Conservation (phyloP, 495 filamentous ascomycete species). For the Daldinia caldariorum region DNA sequence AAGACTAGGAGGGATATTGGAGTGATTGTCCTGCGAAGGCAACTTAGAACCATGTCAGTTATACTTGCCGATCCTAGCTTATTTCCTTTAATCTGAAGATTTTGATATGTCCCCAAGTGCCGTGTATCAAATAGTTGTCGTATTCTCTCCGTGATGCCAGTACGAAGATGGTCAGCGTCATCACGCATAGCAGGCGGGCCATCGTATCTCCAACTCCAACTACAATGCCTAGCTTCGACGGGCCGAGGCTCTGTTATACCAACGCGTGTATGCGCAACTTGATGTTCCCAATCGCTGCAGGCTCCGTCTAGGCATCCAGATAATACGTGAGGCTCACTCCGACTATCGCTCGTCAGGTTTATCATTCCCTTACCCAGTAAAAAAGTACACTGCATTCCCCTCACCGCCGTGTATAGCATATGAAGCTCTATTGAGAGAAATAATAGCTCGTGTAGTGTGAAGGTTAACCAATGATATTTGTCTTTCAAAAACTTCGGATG, state of each 20-base stretch:
- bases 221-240: slow-evolving; percentile 16
- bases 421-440: too few species aligned
- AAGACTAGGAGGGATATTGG: slow-evolving; percentile 24
- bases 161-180: background rate
- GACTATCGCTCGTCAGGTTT: background rate
- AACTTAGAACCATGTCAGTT: slow-evolving; percentile 32
- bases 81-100: slow-evolving; percentile 38
- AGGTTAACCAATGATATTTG: too few species aligned
- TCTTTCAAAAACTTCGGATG: too few species aligned
- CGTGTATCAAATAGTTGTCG: slow-evolving; percentile 9
- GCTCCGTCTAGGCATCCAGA: slow-evolving; percentile 3
- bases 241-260: slow-evolving; percentile 26
- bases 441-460: too few species aligned
- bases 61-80: slow-evolving; percentile 36
- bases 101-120: slow-evolving; percentile 11
- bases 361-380: too few species aligned
- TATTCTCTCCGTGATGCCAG: background rate
- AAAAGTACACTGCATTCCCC: too few species aligned
- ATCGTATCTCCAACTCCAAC: slow-evolving; percentile 5
- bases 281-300: slow-evolving; percentile 5
- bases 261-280: background rate
- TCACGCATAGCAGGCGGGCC: background rate
- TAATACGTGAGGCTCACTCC: slow-evolving; percentile 6
- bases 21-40: slow-evolving; percentile 31
- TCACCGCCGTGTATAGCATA: too few species aligned